Evolutionary conservation across 2,329 filamentous ascomycete species (phyloP).

Genomic region (Orbilia javanica): DNA sequence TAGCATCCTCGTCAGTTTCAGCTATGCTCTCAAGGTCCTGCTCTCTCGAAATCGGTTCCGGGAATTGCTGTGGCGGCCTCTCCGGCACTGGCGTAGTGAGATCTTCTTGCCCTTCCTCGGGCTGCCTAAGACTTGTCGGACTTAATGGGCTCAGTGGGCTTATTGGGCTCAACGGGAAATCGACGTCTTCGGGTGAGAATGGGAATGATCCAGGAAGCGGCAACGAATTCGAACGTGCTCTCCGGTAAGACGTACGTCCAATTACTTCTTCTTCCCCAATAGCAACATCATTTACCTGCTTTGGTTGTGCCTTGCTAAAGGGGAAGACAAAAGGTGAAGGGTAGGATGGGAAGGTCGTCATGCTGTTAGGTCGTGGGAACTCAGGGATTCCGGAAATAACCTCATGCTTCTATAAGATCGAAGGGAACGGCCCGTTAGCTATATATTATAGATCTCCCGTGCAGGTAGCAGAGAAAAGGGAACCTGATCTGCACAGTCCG

Average conservation of each 20-base stretch:
- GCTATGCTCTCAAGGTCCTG: slow-evolving; percentile 45
- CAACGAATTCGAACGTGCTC: slow-evolving; percentile 49
- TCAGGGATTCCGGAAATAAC: slow-evolving; percentile 50
- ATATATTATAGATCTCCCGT: slow-evolving; percentile 18
- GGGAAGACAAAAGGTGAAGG: slow-evolving; percentile 49
- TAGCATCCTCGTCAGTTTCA: slow-evolving; percentile 31
- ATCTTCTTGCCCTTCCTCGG: slow-evolving; percentile 38
- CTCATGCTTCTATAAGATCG: slow-evolving; percentile 38
- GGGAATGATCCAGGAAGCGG: slow-evolving; percentile 53
- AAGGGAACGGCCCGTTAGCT: slow-evolving; percentile 21
- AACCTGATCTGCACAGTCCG: slow-evolving; percentile 32
- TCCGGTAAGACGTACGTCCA: slow-evolving; percentile 31
- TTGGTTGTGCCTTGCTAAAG: slow-evolving; percentile 32
- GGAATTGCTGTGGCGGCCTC: slow-evolving; percentile 29
- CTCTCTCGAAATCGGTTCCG: slow-evolving; percentile 22
- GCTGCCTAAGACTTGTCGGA: not conserved
- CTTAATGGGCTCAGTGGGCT: slow-evolving; percentile 26
- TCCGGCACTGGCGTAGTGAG: slow-evolving; percentile 37
- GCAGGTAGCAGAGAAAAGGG: slow-evolving; percentile 18
- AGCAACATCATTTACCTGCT: slow-evolving; percentile 10
- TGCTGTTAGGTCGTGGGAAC: slow-evolving; percentile 48
- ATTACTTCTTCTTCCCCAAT: slow-evolving; percentile 25
- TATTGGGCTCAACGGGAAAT: slow-evolving; percentile 42
- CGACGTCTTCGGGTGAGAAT: slow-evolving; percentile 44
- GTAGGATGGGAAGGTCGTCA: slow-evolving; percentile 48